A percentile compares a stretch with the other conserved stretches of the same genome.
Evolutionary conservation across 169 alveolate genomes (phyloP).

Genomic region (Miamiensis avidus): DNA sequence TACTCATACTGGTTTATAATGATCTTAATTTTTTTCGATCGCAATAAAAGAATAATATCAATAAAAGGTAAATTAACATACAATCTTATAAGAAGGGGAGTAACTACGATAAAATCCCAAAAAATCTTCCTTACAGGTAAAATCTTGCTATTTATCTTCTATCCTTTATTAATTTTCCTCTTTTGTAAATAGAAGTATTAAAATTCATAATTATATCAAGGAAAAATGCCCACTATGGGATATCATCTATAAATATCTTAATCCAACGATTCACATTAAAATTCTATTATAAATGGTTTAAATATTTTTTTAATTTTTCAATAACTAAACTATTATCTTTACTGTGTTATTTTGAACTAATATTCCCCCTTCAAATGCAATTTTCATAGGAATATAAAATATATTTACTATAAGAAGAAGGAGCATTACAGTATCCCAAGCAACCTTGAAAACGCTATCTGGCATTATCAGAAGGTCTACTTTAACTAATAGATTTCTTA

Average conservation of each 20-base stretch:
- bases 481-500: not conserved
- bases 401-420: not conserved
- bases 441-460: not conserved
- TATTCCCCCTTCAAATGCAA: constrained; percentile 3
- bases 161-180: constrained; percentile 3
- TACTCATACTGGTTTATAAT: not conserved
- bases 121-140: not conserved
- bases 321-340: not conserved
- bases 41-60: not conserved
- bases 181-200: constrained; percentile 13
- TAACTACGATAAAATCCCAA: constrained; percentile 1
- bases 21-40: constrained; percentile 1
- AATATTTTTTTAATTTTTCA: not conserved
- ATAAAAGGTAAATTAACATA: constrained; percentile 5
- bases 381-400: not conserved
- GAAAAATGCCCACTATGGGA: constrained; percentile 13
- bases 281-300: not conserved
- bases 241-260: not conserved
- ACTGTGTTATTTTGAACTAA: not conserved
- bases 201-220: constrained; percentile 8
- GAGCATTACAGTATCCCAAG: constrained; percentile 2
- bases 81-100: not conserved
- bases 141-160: not conserved
- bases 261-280: not conserved
- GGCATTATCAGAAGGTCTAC: not conserved